Evolutionary conservation across 768 basidiomycete species (phyloP).

Genomic region (Auricularia sp.): DNA sequence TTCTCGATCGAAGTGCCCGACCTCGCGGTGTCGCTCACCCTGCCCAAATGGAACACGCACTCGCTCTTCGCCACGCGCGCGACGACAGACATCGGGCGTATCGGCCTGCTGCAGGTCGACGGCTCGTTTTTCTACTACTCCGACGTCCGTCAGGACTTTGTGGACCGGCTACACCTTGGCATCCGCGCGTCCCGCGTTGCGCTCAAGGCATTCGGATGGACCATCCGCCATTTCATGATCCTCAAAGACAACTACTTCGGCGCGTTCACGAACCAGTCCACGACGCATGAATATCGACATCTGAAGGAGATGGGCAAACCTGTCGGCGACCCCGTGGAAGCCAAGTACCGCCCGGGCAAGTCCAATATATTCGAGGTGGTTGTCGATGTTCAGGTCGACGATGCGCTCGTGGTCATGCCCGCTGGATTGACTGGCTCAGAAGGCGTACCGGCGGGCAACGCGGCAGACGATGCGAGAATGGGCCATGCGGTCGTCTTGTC

Average conservation of each 20-base stretch:
- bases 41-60: slow-evolving; percentile 88
- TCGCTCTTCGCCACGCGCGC: slow-evolving; percentile 52
- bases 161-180: slow-evolving; percentile 67
- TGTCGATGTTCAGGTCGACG: slow-evolving; percentile 41
- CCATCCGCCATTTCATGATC: slow-evolving; percentile 77
- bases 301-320: slow-evolving; percentile 46
- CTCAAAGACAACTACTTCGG: slow-evolving; percentile 92
- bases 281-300: slow-evolving; percentile 73
- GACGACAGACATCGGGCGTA: slow-evolving; percentile 51
- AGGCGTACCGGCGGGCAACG: slow-evolving; percentile 10
- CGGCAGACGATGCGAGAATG: slow-evolving; percentile 25
- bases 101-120: slow-evolving; percentile 44
- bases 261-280: slow-evolving; percentile 85
- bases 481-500: slow-evolving; percentile 47
- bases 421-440: slow-evolving; percentile 58
- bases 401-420: slow-evolving; percentile 52
- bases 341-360: slow-evolving; percentile 76
- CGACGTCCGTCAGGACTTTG: slow-evolving; percentile 51
- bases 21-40: slow-evolving; percentile 44
- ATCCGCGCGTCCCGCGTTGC: slow-evolving; percentile 43
- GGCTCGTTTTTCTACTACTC: slow-evolving; percentile 70
- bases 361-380: slow-evolving; percentile 75
- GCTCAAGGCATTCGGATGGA: slow-evolving; percentile 78
- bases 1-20: slow-evolving; percentile 56
- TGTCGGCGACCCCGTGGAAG: slow-evolving; percentile 70